These are phyloP conservation scores for Sugiyamaella neomexicana DNA, from an alignment of 1,139 yeast species.

Conservation along the genomic window DNA sequence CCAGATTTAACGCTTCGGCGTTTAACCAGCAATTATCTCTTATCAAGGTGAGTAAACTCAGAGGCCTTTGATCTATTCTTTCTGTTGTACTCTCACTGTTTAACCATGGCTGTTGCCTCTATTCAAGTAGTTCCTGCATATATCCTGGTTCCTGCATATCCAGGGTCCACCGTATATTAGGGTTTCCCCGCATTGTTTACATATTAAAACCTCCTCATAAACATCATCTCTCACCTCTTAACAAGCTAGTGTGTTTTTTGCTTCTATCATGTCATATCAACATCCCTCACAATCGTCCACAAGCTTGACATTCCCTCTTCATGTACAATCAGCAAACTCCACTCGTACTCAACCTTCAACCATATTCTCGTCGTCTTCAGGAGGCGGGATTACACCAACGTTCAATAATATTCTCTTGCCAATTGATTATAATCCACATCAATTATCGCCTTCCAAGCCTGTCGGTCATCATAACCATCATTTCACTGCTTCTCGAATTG, in stretches of 20 bases:
- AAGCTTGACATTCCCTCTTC: neutral
- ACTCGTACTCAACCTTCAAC: conserved; percentile 6
- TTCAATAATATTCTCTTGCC: conserved; percentile 5
- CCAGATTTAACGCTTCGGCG: no score
- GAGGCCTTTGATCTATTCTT: no score
- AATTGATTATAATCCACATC: neutral
- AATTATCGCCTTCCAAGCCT: neutral
- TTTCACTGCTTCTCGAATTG: neutral
- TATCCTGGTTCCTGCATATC: neutral
- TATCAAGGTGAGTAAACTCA: no score
- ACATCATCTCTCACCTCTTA: neutral
- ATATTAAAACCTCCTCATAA: neutral
- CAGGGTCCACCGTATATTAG: neutral
- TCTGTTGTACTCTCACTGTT: no score
- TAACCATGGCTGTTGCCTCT: no score
- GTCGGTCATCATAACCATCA: conserved; percentile 10
- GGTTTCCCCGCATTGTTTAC: neutral
- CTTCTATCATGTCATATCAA: conserved; percentile 3
- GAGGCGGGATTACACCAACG: conserved; percentile 1
- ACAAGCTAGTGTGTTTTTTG: neutral
- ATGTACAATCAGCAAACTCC: neutral
- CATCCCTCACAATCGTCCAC: conserved; percentile 3
- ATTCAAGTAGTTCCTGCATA: no score
- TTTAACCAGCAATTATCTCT: no score
- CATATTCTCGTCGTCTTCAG: conserved; percentile 7